A percentile compares a stretch with the other conserved stretches of the same genome.
Evolutionary conservation across 2,329 filamentous ascomycete species (phyloP).

Genomic region (Basipetospora chlamydospora): DNA sequence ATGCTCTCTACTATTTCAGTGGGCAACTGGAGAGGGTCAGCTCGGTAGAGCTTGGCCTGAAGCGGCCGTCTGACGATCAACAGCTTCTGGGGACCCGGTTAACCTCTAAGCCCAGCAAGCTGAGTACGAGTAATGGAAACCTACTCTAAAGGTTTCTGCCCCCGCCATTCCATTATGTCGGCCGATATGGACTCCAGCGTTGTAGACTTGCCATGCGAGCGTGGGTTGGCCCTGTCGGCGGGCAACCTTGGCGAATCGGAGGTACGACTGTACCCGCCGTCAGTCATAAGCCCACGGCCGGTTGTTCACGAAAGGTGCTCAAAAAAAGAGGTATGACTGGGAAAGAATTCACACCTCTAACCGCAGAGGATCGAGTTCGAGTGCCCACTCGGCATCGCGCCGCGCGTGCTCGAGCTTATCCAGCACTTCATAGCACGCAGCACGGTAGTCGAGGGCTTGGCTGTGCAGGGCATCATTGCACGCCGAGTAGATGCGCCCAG

Average conservation of each 20-base stretch:
- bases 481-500: constrained; percentile 21
- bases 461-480: constrained; percentile 23
- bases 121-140: background rate
- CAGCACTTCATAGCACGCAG: constrained; percentile 21
- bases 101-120: background rate
- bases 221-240: constrained; percentile 21
- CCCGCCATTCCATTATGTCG: constrained; percentile 13
- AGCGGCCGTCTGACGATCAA: constrained; percentile 4
- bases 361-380: constrained; percentile 24
- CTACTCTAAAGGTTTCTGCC: constrained; percentile 20
- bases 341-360: constrained; percentile 20
- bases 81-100: constrained; percentile 7
- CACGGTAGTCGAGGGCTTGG: constrained; percentile 25
- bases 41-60: constrained; percentile 1
- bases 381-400: constrained; percentile 26
- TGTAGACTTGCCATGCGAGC: constrained; percentile 25
- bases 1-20: constrained; percentile 6
- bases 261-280: constrained; percentile 20
- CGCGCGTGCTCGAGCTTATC: constrained; percentile 21
- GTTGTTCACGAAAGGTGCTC: background rate
- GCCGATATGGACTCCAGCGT: constrained; percentile 21
- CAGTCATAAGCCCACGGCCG: constrained; percentile 3
- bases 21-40: constrained; percentile 6
- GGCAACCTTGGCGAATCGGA: constrained; percentile 25
- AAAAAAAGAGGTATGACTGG: background rate